Evolutionary conservation across 2,329 filamentous ascomycete genomes (phyloP).

Genomic region (Colletotrichum sublineola): DNA sequence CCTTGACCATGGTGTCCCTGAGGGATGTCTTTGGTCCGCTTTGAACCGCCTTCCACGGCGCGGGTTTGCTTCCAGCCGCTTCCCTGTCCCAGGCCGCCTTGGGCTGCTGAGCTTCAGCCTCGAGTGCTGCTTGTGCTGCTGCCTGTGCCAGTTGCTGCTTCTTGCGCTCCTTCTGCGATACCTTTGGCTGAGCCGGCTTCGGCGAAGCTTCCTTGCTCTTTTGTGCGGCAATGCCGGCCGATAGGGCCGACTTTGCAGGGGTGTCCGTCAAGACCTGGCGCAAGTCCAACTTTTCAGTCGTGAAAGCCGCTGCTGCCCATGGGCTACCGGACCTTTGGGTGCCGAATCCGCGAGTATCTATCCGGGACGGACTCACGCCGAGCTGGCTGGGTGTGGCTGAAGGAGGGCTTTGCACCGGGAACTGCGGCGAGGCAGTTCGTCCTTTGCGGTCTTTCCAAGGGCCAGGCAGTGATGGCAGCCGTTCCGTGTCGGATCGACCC

Average conservation of each 20-base stretch:
- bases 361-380: slow-evolving; percentile 23
- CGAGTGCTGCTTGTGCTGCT: slow-evolving; percentile 57
- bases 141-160: slow-evolving; percentile 79
- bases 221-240: slow-evolving; percentile 66
- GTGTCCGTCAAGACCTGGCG: slow-evolving; percentile 79
- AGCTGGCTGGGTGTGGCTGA: slow-evolving; percentile 2
- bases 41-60: slow-evolving; percentile 77
- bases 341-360: slow-evolving; percentile 19
- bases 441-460: slow-evolving; percentile 56
- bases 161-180: slow-evolving; percentile 95
- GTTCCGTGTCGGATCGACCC: slow-evolving; percentile 15
- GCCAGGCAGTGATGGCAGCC: slow-evolving; percentile 49
- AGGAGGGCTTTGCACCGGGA: slow-evolving; percentile 20
- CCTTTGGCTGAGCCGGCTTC: slow-evolving; percentile 65
- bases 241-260: slow-evolving; percentile 66
- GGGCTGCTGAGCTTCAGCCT: slow-evolving; percentile 49
- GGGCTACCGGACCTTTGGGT: slow-evolving; percentile 53
- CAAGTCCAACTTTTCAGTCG: slow-evolving; percentile 76
- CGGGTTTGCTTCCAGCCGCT: slow-evolving; percentile 54
- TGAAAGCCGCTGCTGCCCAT: slow-evolving; percentile 65
- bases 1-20: slow-evolving; percentile 61
- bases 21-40: slow-evolving; percentile 63
- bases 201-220: slow-evolving; percentile 55
- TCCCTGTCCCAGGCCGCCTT: slow-evolving; percentile 62
- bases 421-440: slow-evolving; percentile 19